A percentile compares a stretch with the other conserved stretches of the same genome.
Evolutionary conservation across 2,329 filamentous ascomycete species (phyloP).

Genomic region (Leptosphaerulina australis): DNA sequence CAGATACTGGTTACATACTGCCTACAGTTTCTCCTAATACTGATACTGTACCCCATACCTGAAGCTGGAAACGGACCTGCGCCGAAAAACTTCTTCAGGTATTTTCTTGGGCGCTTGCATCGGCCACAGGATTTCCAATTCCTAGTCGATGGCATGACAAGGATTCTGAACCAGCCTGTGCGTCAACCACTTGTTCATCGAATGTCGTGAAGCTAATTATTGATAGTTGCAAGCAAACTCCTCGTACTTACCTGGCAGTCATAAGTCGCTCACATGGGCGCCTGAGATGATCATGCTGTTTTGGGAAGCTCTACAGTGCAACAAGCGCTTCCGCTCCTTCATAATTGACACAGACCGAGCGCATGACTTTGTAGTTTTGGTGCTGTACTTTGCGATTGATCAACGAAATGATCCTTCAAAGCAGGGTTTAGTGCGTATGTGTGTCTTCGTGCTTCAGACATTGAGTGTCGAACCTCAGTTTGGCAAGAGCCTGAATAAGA

Average conservation of each 20-base stretch:
- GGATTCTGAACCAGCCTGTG: slow-evolving; percentile 86
- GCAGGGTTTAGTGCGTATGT: slow-evolving; percentile 94
- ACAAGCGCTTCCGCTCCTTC: slow-evolving; percentile 94
- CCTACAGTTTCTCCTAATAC: slow-evolving; percentile 84
- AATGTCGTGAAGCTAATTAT: slow-evolving; percentile 26
- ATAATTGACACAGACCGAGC: slow-evolving; percentile 94
- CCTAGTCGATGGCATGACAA: slow-evolving; percentile 90
- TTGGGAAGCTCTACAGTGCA: slow-evolving; percentile 97
- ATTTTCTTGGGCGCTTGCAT: slow-evolving; percentile 88
- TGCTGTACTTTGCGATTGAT: slow-evolving; percentile 91
- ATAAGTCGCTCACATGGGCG: slow-evolving; percentile 81
- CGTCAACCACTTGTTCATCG: slow-evolving; percentile 4
- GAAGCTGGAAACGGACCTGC: slow-evolving; percentile 69
- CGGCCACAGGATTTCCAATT: slow-evolving; percentile 98
- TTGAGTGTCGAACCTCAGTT: slow-evolving; percentile 92
- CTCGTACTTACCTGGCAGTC: slow-evolving; percentile 85
- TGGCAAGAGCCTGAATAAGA: slow-evolving; percentile 85
- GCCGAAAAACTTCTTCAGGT: slow-evolving; percentile 90
- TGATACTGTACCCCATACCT: slow-evolving; percentile 86
- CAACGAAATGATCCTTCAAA: slow-evolving; percentile 84
- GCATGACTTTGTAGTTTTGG: slow-evolving; percentile 88
- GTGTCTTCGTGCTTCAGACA: slow-evolving; percentile 94
- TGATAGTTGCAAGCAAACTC: slow-evolving; percentile 76
- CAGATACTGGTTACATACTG: slow-evolving; percentile 91
- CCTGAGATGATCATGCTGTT: slow-evolving; percentile 97